Conservation (phyloP, 768 basidiomycete species). For the Heimioporus sp. region DNA sequence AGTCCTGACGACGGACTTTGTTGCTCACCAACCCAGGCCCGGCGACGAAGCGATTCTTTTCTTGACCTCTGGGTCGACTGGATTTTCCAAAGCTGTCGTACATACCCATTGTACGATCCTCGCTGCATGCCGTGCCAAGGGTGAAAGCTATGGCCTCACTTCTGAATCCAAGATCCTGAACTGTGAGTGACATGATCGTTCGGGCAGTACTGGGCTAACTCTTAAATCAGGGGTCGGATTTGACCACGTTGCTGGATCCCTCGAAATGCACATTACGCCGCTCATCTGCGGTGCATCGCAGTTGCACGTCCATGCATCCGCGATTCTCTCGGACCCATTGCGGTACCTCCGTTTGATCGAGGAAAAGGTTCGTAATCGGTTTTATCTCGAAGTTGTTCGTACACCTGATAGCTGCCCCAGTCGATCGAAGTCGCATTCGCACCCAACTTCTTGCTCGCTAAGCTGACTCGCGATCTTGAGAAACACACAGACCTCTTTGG, state of each 20-base stretch:
- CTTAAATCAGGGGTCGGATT: slow-evolving; percentile 37
- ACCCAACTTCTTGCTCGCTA: slow-evolving; percentile 41
- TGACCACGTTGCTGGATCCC: slow-evolving; percentile 44
- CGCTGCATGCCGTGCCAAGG: slow-evolving; percentile 34
- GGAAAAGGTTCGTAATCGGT: slow-evolving; percentile 25
- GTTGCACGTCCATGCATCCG: slow-evolving; percentile 21
- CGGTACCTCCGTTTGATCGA: slow-evolving; percentile 31
- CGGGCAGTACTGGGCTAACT: background rate
- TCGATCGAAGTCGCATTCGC: slow-evolving; percentile 32
- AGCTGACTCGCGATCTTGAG: slow-evolving; percentile 33
- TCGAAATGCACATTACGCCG: slow-evolving; percentile 42
- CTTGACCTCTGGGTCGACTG: slow-evolving; percentile 44
- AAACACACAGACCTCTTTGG: slow-evolving; percentile 20
- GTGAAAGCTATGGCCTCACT: slow-evolving; percentile 34
- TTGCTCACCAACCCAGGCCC: slow-evolving; percentile 15
- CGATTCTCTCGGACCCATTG: slow-evolving; percentile 23
- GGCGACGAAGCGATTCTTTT: slow-evolving; percentile 33
- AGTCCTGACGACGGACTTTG: slow-evolving; percentile 9
- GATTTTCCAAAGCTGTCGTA: slow-evolving; percentile 44
- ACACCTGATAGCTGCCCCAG: slow-evolving; percentile 7
- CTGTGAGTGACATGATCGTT: slow-evolving; percentile 23
- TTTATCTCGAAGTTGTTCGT: slow-evolving; percentile 1
- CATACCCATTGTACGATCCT: slow-evolving; percentile 39
- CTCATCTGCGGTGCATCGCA: slow-evolving; percentile 29
- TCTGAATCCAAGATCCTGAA: slow-evolving; percentile 37